phyloP scores from a whole-genome alignment of 768 basidiomycete genomes.

The Suillus weaverae region DNA sequence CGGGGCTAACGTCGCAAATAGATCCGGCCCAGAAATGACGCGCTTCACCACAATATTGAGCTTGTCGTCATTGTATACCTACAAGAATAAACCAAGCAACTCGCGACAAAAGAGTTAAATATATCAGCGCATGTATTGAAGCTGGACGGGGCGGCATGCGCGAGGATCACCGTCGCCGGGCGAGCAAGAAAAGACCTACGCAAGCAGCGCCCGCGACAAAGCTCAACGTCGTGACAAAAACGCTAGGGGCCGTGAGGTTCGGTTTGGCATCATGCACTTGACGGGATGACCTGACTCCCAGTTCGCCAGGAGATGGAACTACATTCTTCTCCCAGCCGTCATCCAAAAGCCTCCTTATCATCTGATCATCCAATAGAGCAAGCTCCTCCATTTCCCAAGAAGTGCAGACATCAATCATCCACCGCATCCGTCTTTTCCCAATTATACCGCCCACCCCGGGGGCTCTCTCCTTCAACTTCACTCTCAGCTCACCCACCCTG shows the following conservation, averaged over 20 bases:
- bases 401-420: constrained; percentile 89
- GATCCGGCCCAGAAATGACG: not conserved
- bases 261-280: not conserved
- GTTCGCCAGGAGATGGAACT: constrained; percentile 45
- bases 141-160: not conserved
- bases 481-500: constrained; percentile 74
- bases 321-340: constrained; percentile 80
- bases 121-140: not conserved
- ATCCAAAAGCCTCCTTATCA: constrained; percentile 67
- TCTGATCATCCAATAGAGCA: constrained; percentile 60
- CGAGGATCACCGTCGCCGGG: constrained; percentile 32
- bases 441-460: constrained; percentile 80
- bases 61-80: no score
- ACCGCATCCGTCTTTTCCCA: constrained; percentile 82
- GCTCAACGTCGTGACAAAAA: constrained; percentile 31
- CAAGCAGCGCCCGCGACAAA: constrained; percentile 47
- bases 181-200: constrained; percentile 32
- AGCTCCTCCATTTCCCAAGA: constrained; percentile 85
- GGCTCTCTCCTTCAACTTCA: constrained; percentile 71
- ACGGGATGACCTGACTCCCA: constrained; percentile 28
- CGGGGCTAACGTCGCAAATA: not conserved
- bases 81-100: not conserved
- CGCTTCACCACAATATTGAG: not conserved
- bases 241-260: not conserved
- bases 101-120: not conserved